These are phyloP conservation scores for Coccomyxa subellipsoidea DNA, from an alignment of 163 green algal genomes.

Conservation along the genomic window DNA sequence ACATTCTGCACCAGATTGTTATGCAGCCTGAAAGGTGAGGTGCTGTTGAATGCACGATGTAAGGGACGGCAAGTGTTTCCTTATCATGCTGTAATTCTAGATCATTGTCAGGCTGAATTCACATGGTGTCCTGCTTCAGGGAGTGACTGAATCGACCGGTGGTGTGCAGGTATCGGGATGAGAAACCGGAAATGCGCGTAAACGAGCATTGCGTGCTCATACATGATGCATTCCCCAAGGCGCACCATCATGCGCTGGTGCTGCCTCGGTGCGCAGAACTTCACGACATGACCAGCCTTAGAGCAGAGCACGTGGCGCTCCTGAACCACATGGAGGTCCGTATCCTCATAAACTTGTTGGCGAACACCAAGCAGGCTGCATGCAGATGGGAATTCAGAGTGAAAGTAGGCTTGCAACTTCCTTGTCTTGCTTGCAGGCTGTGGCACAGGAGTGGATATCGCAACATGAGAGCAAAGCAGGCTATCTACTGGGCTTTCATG, in stretches of 20 bases:
- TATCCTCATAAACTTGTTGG: neutral
- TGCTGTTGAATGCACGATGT: too few relatives aligned
- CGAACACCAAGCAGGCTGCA: neutral
- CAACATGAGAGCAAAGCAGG: neutral
- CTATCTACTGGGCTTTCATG: constrained; percentile 60
- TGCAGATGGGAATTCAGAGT: too few relatives aligned
- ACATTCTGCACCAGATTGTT: constrained; percentile 1
- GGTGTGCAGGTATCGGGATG: neutral
- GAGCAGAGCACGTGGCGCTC: constrained; percentile 40
- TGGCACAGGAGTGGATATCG: constrained; percentile 8
- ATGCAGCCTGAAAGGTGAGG: neutral
- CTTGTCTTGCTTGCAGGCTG: constrained; percentile 11
- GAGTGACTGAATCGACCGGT: neutral
- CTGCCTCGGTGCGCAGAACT: constrained; percentile 37
- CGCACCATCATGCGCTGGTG: constrained; percentile 46
- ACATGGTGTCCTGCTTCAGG: too few relatives aligned
- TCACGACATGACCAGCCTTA: constrained; percentile 37
- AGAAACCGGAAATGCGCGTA: constrained; percentile 20
- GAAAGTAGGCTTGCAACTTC: too few relatives aligned
- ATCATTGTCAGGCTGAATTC: too few relatives aligned
- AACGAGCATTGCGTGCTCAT: constrained; percentile 35
- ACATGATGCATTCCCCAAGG: constrained; percentile 52
- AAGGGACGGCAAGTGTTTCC: too few relatives aligned
- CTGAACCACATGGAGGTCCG: constrained; percentile 54
- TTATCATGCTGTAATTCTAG: too few relatives aligned